Base-by-base conservation (phyloP, 805 yeast species). In the Grigorovia transvaalensis region DNA sequence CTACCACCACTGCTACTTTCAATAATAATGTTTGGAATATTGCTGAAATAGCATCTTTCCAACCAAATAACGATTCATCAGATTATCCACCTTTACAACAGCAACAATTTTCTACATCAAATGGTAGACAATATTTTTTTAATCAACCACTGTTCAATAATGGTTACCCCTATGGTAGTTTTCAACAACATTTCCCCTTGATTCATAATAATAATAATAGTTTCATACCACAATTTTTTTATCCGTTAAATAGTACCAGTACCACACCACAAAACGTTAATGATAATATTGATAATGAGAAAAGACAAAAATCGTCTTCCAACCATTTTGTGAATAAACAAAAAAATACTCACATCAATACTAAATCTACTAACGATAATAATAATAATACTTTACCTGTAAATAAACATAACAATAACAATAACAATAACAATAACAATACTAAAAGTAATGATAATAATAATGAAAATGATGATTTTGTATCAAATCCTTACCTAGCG, bases 21-120 rank as follows among this genome's bases (percentile, higher is more conserved):
- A 40, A 47, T 27, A 55, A 54, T 38, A 59, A 57, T 41, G 59
- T 63, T 33, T 64, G 68, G 66, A 64, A 62, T 46, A 62, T 57
- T 4, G 64, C 65, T 3, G 51, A 53, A 23, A 62, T 62, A 2
- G 66, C 66, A 9, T 56, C 63, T 11, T 65, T 65, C 40, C 59
- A 59, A 50, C 69, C 67, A 35, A 27, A 45, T 9, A n/a, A 23
- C 15, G 23, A 48, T 17, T 15, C 18, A 17, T 15, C n/a, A 9
- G 40, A 45, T 33, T 20, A 46, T 12, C 40, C 7, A 19, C 19
- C 20, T 15, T 15, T 6, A 9, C 45, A 44, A 33, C 30, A 49
- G 20, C 40, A 33, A 30, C 38, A 30, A 12, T 23, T 45, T 5
- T 19, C 27, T 23, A 47, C 51, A 17, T 17, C 41, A 40, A 47